phyloP scores from a whole-genome alignment of 73 alveolate genomes.

The Blepharisma stoltei region DNA sequence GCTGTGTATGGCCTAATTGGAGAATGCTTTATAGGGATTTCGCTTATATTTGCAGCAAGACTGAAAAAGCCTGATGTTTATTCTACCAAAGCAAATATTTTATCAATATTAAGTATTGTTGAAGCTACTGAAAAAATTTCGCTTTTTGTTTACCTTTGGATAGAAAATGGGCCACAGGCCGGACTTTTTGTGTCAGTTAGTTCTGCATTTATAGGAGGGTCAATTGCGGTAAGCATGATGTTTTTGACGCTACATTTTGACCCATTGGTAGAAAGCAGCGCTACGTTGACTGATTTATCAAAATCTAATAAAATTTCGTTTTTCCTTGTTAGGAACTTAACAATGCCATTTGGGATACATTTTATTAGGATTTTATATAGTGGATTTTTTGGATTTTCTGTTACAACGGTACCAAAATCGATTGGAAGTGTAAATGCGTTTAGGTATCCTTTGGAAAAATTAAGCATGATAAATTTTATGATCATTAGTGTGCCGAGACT shows the following conservation, averaged over 20 bases:
- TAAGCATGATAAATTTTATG: not conserved
- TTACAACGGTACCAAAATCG: not conserved
- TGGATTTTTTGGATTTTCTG: constrained; percentile 4
- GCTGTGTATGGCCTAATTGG: not conserved
- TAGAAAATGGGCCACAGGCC: not conserved
- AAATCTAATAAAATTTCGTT: not conserved
- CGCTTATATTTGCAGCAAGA: not conserved
- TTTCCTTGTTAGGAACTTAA: not conserved
- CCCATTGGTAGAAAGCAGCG: not conserved
- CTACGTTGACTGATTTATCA: not conserved
- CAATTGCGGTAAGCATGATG: not conserved
- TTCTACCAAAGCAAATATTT: not conserved
- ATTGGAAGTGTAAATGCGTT: not conserved
- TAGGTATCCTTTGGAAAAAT: constrained; percentile 15
- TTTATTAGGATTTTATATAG: not conserved
- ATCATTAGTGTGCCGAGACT: not conserved
- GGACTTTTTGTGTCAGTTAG: not conserved
- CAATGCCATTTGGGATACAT: not conserved
- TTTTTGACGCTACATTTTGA: not conserved
- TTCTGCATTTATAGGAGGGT: not conserved
- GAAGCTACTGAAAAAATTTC: not conserved
- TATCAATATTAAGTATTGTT: constrained; percentile 1
- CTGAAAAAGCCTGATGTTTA: not conserved
- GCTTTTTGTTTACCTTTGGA: not conserved
- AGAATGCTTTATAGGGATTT: not conserved